Base-by-base conservation (phyloP, 2,329 filamentous ascomycete genomes). In the Kalaharituber pfeilii region DNA sequence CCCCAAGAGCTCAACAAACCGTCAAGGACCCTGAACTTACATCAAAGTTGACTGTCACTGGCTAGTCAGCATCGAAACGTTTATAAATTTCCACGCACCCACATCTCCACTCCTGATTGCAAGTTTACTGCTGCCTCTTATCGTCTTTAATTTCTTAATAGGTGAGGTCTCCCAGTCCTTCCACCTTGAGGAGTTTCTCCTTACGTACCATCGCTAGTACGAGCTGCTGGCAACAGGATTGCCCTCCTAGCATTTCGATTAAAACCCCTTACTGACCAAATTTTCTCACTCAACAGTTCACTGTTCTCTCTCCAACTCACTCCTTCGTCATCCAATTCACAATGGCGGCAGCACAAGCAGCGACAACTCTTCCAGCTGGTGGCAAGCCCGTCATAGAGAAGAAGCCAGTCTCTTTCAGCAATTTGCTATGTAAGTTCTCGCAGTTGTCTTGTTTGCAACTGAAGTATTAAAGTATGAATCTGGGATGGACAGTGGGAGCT, bases 351-450 rank as follows among this genome's bases (percentile, higher is more conserved):
- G 71, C 75, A 64, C n/a, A n/a, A n/a, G 70, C 71, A 39, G 33
- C 62, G 65, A 70, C 69, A 69, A 72, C 68, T 67, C 71, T 70
- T 11, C 15, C 18, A 22, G 22, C 42, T 13, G 42, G 18, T 13
- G 22, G 42, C n/a, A 15, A 25, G 42, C 70, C 73, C 69, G 73
- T 70, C 71, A 74, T 93, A 69, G 88, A 95, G 82, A 96, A 96
- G 84, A 96, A 96, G 80, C 91, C 91, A 63, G 79, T 98, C 79
- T 96, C 95, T 80, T 96, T 96, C 78, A 94, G 87, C 76, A 98
- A 98, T 75, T 72, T 98, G 78, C 76, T 98, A 67, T 80, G 75
- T 78, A 67, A 68, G 75, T 74, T 53, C n/a, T n/a, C n/a, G n/a
- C n/a, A n/a, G n/a, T n/a, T n/a, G n/a, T n/a, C n/a, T n/a, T n/a